Evolutionary conservation across 2,329 filamentous ascomycete genomes (phyloP).

Genomic region (Arthrinium phaeospermum): DNA sequence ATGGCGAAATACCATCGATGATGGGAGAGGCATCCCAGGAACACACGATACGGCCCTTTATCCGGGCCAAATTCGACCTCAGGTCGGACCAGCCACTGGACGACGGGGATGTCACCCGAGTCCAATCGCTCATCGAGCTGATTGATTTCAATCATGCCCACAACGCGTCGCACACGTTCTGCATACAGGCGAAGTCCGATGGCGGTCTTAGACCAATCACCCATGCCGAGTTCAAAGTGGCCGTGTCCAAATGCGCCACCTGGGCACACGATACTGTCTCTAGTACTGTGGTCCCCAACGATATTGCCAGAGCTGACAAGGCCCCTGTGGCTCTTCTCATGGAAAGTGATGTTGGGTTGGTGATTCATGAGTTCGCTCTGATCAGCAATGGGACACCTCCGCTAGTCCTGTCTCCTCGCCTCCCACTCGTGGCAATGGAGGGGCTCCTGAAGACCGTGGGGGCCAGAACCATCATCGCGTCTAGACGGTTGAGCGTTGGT

Average conservation of each 20-base stretch:
- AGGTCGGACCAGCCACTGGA: not conserved
- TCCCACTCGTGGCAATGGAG: conserved; percentile 28
- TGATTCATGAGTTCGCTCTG: conserved; percentile 35
- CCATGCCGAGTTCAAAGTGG: conserved; percentile 29
- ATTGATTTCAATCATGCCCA: conserved; percentile 36
- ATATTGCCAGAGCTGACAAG: not conserved
- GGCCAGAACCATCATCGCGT: conserved; percentile 29
- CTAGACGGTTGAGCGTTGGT: conserved; percentile 26
- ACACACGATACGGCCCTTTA: not conserved
- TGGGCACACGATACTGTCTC: too few relatives aligned
- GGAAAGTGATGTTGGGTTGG: conserved; percentile 37
- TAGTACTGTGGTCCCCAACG: not conserved
- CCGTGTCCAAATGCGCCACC: conserved; percentile 27
- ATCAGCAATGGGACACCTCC: conserved; percentile 33
- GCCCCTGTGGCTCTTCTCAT: conserved; percentile 36
- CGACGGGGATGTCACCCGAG: conserved; percentile 18
- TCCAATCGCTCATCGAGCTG: conserved; percentile 32
- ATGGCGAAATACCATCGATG: not conserved
- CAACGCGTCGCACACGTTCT: conserved; percentile 35
- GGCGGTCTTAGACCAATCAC: conserved; percentile 26
- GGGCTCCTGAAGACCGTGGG: conserved; percentile 27
- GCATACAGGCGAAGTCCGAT: conserved; percentile 32
- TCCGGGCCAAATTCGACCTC: not conserved
- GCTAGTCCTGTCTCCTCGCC: conserved; percentile 29
- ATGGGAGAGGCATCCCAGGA: too few relatives aligned